phyloP scores from a whole-genome alignment of 441 rosid genomes.

The Gossypium laxum region DNA sequence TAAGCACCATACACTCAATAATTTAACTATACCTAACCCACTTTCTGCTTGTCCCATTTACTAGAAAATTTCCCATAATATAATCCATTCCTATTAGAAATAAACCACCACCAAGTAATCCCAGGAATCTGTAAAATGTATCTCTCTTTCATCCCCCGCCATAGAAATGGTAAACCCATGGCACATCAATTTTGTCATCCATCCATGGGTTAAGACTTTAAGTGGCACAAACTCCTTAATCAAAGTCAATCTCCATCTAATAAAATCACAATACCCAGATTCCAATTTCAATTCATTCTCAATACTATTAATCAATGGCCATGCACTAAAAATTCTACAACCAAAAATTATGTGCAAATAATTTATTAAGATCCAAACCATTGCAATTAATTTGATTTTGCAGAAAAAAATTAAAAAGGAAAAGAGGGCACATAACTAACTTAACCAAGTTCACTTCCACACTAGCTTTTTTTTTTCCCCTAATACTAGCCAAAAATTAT shows the following conservation, averaged over 20 bases:
- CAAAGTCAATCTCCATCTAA: not conserved
- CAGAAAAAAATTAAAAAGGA: not conserved
- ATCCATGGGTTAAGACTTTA: not conserved
- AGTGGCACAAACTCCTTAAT: not conserved
- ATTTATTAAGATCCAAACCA: slow-evolving; percentile 20
- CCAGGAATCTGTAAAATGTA: not conserved
- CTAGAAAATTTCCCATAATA: not conserved
- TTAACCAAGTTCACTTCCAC: slow-evolving; percentile 23
- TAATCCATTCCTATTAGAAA: not conserved
- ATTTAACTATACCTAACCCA: not conserved
- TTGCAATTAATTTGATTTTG: not conserved
- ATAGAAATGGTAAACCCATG: not conserved
- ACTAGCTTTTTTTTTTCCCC: not conserved
- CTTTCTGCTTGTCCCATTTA: not conserved
- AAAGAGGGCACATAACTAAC: slow-evolving; percentile 4
- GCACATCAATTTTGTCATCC: not conserved
- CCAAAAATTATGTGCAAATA: not conserved
- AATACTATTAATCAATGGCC: not conserved
- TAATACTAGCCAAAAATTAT: not conserved
- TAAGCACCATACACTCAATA: not conserved
- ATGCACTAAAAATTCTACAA: not conserved
- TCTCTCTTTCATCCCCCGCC: not conserved
- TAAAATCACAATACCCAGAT: not conserved
- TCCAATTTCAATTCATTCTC: slow-evolving; percentile 3
- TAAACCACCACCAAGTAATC: not conserved